phyloP scores from a whole-genome alignment of 2,329 filamentous ascomycete species.

The Orbilia javanica region DNA sequence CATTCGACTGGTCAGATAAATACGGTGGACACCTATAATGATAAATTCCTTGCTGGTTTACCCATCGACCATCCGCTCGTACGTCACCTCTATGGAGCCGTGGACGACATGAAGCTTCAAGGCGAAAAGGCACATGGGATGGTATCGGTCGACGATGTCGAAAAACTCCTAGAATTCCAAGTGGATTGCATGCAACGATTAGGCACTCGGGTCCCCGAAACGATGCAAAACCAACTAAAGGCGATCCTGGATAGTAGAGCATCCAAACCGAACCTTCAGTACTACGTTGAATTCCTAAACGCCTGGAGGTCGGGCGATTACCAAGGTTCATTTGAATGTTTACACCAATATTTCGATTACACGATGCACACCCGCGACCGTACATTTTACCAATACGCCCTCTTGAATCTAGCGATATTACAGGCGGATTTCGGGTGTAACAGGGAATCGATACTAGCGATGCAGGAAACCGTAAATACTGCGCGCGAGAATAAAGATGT shows the following conservation, averaged over 20 bases:
- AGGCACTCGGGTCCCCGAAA: constrained; percentile 81
- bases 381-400: constrained; percentile 91
- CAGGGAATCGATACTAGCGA: constrained; percentile 88
- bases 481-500: constrained; percentile 93
- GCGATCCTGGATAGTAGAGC: constrained; percentile 74
- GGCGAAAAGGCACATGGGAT: constrained; percentile 65
- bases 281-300: constrained; percentile 79
- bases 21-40: constrained; percentile 31
- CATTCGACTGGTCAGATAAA: constrained; percentile 25
- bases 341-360: constrained; percentile 97
- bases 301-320: constrained; percentile 93
- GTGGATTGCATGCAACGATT: constrained; percentile 87
- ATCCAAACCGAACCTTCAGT: constrained; percentile 48
- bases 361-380: constrained; percentile 87
- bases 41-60: constrained; percentile 47
- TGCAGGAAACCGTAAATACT: constrained; percentile 95
- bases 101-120: constrained; percentile 63
- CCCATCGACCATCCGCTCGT: constrained; percentile 64
- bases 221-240: constrained; percentile 78
- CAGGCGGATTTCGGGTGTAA: constrained; percentile 96
- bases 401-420: constrained; percentile 91
- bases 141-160: constrained; percentile 82
- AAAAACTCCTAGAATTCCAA: constrained; percentile 86
- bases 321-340: constrained; percentile 85
- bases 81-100: constrained; percentile 69